Base-by-base conservation (phyloP, 2,329 filamentous ascomycete species). In the Aspergillus thermomutatus region DNA sequence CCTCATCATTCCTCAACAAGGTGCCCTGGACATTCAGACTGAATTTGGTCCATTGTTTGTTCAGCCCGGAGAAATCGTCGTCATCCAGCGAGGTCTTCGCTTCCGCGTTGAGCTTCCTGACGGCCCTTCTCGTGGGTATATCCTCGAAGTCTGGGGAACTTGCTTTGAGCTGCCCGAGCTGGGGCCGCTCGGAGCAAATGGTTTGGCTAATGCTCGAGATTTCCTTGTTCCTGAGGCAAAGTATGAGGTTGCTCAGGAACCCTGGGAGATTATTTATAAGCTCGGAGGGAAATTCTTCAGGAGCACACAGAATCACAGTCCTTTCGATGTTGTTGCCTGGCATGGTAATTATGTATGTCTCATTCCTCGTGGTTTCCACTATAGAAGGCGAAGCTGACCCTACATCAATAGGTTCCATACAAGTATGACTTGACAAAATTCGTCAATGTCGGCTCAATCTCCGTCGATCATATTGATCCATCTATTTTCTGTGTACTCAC, bases 271-370 rank as follows among this genome's bases (percentile, higher is more conserved):
- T 1, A 75, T 87, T 0, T 82, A 82, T 62, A 89, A 89, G 66
- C 81, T 88, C 48, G 80, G 79, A 1, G 86, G 86, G 1, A 79
- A 80, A 45, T 81, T 88, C 40, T 88, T 87, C 65, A 76, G 74
- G 23, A 84, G 82, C 54, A 79, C 78, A 23, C 87, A 90, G 66
- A 77, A 77, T 23, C 87, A 89, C 67, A 86, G 82, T 2, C 87
- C 87, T 0, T 90, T 89, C 65, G 87, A 90, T 62, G 87, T 89
- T 1, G 84, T 89, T 0, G 87, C 85, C 1, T 89, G 87, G 87
- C 86, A 89, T 63, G 87, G 87, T n/a, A 85, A 83, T 52, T 87
- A 88, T 64, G 73, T 72, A 60, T 21, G 66, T 60, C 17, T 27
- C 1, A 45, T 19, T 6, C 14, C 14, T 37, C 6, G 7, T 7